A percentile compares a stretch with the other conserved stretches of the same genome.
Evolutionary conservation across 768 basidiomycete species (phyloP).

Genomic region (Leccinum broughii): DNA sequence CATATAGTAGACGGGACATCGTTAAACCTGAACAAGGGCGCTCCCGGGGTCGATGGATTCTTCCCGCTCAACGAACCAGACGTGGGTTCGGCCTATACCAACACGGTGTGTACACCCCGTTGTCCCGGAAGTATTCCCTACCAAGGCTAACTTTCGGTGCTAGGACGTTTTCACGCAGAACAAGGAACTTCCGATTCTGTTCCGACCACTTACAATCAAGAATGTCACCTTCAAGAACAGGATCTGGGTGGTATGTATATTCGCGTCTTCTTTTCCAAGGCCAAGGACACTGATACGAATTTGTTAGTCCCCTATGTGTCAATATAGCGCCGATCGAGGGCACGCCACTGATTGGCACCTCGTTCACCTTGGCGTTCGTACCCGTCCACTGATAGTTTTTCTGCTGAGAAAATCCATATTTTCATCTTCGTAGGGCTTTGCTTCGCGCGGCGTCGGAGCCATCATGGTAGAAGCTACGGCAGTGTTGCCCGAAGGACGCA

Average conservation of each 20-base stretch:
- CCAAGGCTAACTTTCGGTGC: background rate
- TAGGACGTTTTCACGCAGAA: conserved; percentile 48
- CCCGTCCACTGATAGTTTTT: background rate
- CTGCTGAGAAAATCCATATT: background rate
- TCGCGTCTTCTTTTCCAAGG: background rate
- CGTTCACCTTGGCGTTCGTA: conserved; percentile 66
- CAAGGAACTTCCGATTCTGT: conserved; percentile 54
- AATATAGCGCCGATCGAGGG: conserved; percentile 74
- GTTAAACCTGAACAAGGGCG: conserved; percentile 44
- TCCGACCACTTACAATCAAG: conserved; percentile 63
- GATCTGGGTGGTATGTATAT: conserved; percentile 54
- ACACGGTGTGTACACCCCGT: conserved; percentile 15
- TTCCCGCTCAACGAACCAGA: conserved; percentile 60
- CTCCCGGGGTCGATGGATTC: conserved; percentile 52
- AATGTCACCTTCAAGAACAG: conserved; percentile 72
- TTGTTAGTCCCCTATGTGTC: conserved; percentile 74
- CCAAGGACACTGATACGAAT: background rate
- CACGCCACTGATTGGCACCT: conserved; percentile 84
- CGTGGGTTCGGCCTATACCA: conserved; percentile 46
- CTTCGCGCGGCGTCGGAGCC: conserved; percentile 68
- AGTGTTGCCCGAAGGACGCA: conserved; percentile 72
- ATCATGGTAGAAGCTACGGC: conserved; percentile 76
- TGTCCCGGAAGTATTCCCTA: background rate
- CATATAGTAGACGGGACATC: background rate
- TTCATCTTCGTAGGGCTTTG: conserved; percentile 47